A percentile compares a stretch with the other conserved stretches of the same genome.
Evolutionary conservation across 257 asterid species (phyloP).

Genomic region (Petunia secreta): DNA sequence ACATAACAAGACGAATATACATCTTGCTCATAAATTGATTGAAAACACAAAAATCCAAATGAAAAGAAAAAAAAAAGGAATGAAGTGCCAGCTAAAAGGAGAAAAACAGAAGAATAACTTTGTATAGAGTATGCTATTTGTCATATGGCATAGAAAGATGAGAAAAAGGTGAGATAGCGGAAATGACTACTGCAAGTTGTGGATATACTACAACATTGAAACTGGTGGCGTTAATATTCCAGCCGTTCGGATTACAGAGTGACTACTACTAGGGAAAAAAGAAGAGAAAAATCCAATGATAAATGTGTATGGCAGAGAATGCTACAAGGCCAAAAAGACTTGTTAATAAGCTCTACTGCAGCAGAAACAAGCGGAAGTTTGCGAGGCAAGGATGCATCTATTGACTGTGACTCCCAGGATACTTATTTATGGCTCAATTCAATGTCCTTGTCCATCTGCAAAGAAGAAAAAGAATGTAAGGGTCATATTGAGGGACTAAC

Average conservation of each 20-base stretch:
- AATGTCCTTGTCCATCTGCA: slow-evolving; percentile 79
- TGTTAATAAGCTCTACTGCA: slow-evolving; percentile 19
- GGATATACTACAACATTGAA: background rate
- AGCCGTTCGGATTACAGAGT: slow-evolving; percentile 18
- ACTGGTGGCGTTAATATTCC: background rate
- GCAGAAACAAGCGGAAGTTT: slow-evolving; percentile 18
- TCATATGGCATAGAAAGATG: too few relatives aligned
- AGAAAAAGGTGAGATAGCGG: background rate
- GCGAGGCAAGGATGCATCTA: background rate
- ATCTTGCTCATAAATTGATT: too few relatives aligned
- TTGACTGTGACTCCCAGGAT: slow-evolving; percentile 21
- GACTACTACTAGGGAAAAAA: background rate
- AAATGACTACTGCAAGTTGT: background rate
- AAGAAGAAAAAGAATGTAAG: slow-evolving; percentile 16
- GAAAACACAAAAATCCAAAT: too few relatives aligned
- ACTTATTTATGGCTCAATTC: slow-evolving; percentile 50
- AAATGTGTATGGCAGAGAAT: background rate
- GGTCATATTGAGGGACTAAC: slow-evolving; percentile 25
- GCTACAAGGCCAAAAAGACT: slow-evolving; percentile 17
- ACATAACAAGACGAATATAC: too few relatives aligned
- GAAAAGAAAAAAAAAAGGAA: too few relatives aligned
- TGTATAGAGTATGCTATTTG: too few relatives aligned
- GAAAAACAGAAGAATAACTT: too few relatives aligned
- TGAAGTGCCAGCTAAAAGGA: too few relatives aligned
- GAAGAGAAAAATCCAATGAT: background rate